Evolutionary conservation across 2,329 filamentous ascomycete genomes (phyloP), one percentile per base, ranked within the genome.

Genomic region (Fusarium sp.): DNA sequence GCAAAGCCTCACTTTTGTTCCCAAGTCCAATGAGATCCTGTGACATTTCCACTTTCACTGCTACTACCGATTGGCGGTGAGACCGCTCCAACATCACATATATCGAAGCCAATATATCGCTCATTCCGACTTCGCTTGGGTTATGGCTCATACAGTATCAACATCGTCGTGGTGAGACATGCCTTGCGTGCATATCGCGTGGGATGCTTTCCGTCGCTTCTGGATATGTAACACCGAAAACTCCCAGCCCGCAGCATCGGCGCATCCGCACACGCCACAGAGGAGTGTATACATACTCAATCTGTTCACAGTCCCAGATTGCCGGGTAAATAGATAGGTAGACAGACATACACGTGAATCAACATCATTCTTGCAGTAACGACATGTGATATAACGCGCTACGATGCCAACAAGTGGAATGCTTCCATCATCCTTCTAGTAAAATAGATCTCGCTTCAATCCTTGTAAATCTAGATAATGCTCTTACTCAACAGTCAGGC

Each of bases 131-230:
- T 62, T 70, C 56, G 53, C 62, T 54, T 48, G 30, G 24, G 30
- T 20, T 28, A 44, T 44, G 42, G 35, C 35, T 35, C 20, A 35
- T 56, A 41, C n/a, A 47, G 48, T 22, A 55, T 39, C 9, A 41
- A n/a, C 35, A 24, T 55, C 38, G 35, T 44, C 38, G 48, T 74
- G 48, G 44, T 56, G 56, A 71, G 70, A 71, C 57, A 74, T 54
- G 42, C n/a, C 10, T 26, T 44, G 36, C 51, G 38, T 32, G 35
- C 56, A 56, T 56, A 38, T 48, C 53, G 62, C 57, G 54, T 73
- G 66, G 62, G 30, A 74, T 68, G 41, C 38, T 74, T 63, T 55
- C 17, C 30, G 30, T 35, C 15, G 22, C 28, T 30, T 48, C 36
- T 66, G 47, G 9, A 47, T 42, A 45, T 54, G 69, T 54, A 66